Evolutionary conservation across 176 grass and related monocot species (phyloP), one percentile per base, ranked within the genome.

Genomic region (Calamus simplicifolius): DNA sequence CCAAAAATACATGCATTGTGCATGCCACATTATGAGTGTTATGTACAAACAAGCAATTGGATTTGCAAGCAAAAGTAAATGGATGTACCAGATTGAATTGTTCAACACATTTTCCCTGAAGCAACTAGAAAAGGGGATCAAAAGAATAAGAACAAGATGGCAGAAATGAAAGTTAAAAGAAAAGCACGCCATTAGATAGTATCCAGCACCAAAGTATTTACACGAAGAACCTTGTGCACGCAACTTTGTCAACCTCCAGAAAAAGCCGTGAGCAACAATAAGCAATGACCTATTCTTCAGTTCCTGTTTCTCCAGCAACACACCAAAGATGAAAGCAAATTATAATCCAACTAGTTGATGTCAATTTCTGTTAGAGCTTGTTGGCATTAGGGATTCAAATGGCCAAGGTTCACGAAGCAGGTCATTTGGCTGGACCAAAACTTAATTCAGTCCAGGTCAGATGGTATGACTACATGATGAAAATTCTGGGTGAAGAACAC

Each of bases 211-310:
- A 29, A 18, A 19, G 16, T 19, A 72, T 28, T 17, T 18, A 98
- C 93, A 84, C 89, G 88, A 85, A 98, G 73, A 88, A 85, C 69
- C 76, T 89, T 98, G 67, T 85, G 85, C 81, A 98, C 73, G 68
- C 88, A 87, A 72, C 80, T 81, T 54, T 87, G 85, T 70, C 84
- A 89, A 53, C 93, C 87, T 51, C 85, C 79, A 61, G 93, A 98
- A 79, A 98, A 92, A 28, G 84, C 78, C 38, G 71, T 70, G 18
- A 98, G 66, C 66, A 98, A 98, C 80, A 61, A 58, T 82, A 67
- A 88, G 93, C 60, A 75, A 70, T 51, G 75, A 75, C 26, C 74
- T 84, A 62, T 66, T 18, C 73, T 83, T 98, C 50, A 89, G 56
- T 83, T 85, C 87, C 88, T 98, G 74, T 68, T 80, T 85, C 26